Conservation (phyloP, 148 eudicot species). For the Chenopodium berlandieri region DNA sequence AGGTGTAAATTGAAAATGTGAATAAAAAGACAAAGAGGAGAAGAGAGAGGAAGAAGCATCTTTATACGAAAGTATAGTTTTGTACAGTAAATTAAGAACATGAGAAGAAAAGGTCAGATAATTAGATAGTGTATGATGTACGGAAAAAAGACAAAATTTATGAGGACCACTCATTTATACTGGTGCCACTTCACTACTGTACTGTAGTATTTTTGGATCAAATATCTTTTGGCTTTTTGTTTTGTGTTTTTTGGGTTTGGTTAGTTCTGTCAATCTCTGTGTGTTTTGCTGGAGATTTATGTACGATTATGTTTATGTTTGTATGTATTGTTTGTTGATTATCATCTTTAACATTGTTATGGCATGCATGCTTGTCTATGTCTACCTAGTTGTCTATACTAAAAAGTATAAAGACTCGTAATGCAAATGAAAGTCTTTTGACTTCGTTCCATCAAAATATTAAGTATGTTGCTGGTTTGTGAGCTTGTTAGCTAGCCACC, state of each 20-base stretch:
- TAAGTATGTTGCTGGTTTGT: too few relatives aligned
- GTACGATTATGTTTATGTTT: background rate
- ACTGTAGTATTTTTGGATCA: background rate
- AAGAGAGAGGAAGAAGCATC: slow-evolving; percentile 6
- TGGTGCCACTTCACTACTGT: background rate
- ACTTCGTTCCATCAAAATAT: too few relatives aligned
- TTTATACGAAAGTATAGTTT: background rate
- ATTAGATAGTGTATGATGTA: background rate
- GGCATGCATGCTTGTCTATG: background rate
- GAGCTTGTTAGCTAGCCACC: too few relatives aligned
- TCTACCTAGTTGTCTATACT: too few relatives aligned
- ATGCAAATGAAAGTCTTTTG: too few relatives aligned
- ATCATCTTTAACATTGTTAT: background rate
- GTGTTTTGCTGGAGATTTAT: background rate
- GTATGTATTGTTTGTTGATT: background rate
- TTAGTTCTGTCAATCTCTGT: background rate
- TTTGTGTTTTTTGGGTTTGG: background rate
- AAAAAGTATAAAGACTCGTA: too few relatives aligned
- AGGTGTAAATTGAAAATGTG: background rate
- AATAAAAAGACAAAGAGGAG: background rate
- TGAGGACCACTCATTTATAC: background rate
- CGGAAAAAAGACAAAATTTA: slow-evolving; percentile 25
- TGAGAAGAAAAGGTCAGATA: too few relatives aligned
- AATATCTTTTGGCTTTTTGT: too few relatives aligned
- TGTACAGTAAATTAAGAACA: too few relatives aligned